phyloP scores from a whole-genome alignment of 441 rosid species.

The Capsella rubella region DNA sequence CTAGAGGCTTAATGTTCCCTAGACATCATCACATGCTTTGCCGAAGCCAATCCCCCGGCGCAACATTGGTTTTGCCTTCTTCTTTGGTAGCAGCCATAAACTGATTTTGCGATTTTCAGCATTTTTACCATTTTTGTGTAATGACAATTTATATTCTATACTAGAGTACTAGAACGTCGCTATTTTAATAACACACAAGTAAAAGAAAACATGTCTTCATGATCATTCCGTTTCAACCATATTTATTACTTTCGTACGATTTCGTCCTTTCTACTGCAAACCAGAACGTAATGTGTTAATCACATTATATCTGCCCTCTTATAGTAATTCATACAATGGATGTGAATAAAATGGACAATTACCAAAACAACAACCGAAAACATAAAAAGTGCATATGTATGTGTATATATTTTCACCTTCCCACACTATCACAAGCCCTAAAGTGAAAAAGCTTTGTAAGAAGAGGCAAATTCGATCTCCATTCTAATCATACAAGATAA shows the following conservation, averaged over 20 bases:
- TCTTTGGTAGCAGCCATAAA: neutral
- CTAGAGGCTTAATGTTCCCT: neutral
- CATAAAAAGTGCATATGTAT: neutral
- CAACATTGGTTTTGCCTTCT: neutral
- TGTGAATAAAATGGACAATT: neutral
- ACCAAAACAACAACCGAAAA: neutral
- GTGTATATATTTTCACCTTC: slow-evolving; percentile 16
- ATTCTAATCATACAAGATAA: slow-evolving; percentile 36
- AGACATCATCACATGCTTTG: slow-evolving; percentile 13
- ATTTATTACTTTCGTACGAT: neutral
- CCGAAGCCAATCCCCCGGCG: neutral
- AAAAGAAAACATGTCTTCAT: too few relatives aligned
- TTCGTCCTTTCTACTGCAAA: neutral
- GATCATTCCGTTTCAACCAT: too few relatives aligned
- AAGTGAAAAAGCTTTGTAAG: slow-evolving; percentile 21
- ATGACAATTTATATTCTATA: neutral
- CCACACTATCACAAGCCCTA: slow-evolving; percentile 26
- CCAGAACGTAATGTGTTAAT: slow-evolving; percentile 1
- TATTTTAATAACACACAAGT: neutral
- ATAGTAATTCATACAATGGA: slow-evolving; percentile 28
- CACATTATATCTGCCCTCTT: neutral
- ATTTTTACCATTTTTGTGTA: neutral
- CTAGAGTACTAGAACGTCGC: neutral
- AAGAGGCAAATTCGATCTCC: slow-evolving; percentile 23
- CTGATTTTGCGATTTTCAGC: slow-evolving; percentile 7